These are phyloP conservation scores for Eucalyptus curtisii DNA, from an alignment of 345 rosid genomes.

Conservation along the genomic window DNA sequence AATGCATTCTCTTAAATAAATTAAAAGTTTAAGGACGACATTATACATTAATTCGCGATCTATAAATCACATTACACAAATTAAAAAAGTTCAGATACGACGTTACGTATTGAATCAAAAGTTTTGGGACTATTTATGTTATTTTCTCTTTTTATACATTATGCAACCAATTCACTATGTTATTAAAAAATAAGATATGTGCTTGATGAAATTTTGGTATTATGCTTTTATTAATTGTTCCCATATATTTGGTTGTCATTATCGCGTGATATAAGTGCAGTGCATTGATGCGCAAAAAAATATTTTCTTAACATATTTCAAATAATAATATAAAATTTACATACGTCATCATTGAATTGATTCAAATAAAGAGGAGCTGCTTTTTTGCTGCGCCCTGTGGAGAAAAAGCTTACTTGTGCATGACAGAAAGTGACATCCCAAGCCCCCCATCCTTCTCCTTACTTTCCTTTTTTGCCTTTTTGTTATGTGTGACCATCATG, in stretches of 20 bases:
- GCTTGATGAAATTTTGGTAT: not conserved
- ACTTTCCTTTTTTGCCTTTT: not conserved
- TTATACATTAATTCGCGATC: rapidly evolving
- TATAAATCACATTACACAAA: rapidly evolving
- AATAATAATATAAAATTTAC: no score
- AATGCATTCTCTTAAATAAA: rapidly evolving
- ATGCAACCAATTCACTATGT: rapidly evolving
- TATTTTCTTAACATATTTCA: not conserved
- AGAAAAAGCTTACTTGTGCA: not conserved
- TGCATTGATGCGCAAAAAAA: not conserved
- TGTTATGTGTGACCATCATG: not conserved
- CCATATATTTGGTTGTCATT: not conserved
- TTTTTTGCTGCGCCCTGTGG: not conserved
- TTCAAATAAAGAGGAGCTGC: not conserved
- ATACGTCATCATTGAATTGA: not conserved
- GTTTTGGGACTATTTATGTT: rapidly evolving
- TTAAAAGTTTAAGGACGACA: rapidly evolving
- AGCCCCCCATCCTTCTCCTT: not conserved
- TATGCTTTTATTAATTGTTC: not conserved
- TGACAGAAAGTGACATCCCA: not conserved
- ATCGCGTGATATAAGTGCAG: not conserved
- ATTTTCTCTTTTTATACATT: not conserved
- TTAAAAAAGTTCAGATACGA: rapidly evolving
- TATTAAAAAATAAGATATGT: not conserved
- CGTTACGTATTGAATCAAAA: rapidly evolving